Percentiles rank a stretch among this genome's conserved stretches.
These are phyloP conservation scores for Penstemon davidsonii DNA, from an alignment of 257 asterid species.

Conservation along the genomic window DNA sequence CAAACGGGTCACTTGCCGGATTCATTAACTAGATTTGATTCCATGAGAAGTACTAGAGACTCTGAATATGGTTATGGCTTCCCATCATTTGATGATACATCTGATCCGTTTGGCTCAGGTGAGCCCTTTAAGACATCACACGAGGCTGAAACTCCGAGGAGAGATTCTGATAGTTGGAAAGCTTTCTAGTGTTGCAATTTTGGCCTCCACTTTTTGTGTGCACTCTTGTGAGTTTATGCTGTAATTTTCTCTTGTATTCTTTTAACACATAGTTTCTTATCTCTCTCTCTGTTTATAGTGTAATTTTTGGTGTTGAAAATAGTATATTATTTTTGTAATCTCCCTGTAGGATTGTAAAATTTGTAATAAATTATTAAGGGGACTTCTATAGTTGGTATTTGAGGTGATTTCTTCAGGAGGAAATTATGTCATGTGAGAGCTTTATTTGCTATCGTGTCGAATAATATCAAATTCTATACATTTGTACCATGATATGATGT, in stretches of 20 bases:
- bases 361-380: slow-evolving; percentile 30
- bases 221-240: slow-evolving; percentile 22
- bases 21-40: slow-evolving; percentile 57
- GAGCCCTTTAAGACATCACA: slow-evolving; percentile 64
- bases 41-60: slow-evolving; percentile 61
- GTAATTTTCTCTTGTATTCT: slow-evolving; percentile 18
- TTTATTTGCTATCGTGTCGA: not conserved
- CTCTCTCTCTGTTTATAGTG: slow-evolving; percentile 8
- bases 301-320: slow-evolving; percentile 31
- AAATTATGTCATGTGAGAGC: not conserved
- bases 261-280: slow-evolving; percentile 8
- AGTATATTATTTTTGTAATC: slow-evolving; percentile 32
- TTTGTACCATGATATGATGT: not conserved
- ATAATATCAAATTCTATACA: not conserved
- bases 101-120: slow-evolving; percentile 68
- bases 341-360: slow-evolving; percentile 35
- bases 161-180: slow-evolving; percentile 77
- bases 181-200: slow-evolving; percentile 54
- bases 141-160: slow-evolving; percentile 69
- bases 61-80: slow-evolving; percentile 64
- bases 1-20: slow-evolving; percentile 31
- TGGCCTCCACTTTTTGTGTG: slow-evolving; percentile 22
- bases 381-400: slow-evolving; percentile 15
- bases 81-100: slow-evolving; percentile 68
- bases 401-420: slow-evolving; percentile 22